phyloP scores from a whole-genome alignment of 2,329 filamentous ascomycete species.

The Lasiodiplodia theobromae region DNA sequence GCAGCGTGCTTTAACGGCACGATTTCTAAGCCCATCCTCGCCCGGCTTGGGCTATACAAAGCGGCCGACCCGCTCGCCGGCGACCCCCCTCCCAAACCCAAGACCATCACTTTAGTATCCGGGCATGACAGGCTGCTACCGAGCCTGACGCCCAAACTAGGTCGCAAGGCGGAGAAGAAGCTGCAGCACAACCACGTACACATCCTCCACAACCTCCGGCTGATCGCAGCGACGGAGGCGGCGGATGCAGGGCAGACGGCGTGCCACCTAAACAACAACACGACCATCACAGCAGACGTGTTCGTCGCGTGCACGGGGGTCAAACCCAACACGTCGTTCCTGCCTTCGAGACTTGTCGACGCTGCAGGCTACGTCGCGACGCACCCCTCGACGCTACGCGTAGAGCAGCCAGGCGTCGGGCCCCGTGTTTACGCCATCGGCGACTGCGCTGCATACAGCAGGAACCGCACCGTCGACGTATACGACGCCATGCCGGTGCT shows the following conservation, averaged over 20 bases:
- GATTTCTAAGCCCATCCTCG: background rate
- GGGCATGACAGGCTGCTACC: conserved; percentile 42
- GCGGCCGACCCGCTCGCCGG: background rate
- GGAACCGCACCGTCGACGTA: conserved; percentile 44
- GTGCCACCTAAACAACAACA: conserved; percentile 40
- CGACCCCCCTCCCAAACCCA: conserved; percentile 27
- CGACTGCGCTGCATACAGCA: conserved; percentile 43
- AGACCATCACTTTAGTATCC: conserved; percentile 46
- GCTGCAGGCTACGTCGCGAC: conserved; percentile 38
- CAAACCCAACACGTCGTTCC: conserved; percentile 42
- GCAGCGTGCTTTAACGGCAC: conserved; percentile 40
- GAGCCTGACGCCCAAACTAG: conserved; percentile 36
- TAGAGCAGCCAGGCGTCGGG: conserved; percentile 32
- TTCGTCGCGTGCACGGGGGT: conserved; percentile 47
- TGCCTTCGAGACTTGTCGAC: conserved; percentile 38
- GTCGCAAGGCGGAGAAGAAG: conserved; percentile 41
- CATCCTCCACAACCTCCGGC: conserved; percentile 39
- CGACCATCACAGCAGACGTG: conserved; percentile 43
- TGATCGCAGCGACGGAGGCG: conserved; percentile 33
- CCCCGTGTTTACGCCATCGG: conserved; percentile 46
- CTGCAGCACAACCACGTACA: conserved; percentile 43
- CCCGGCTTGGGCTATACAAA: background rate
- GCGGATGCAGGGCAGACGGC: conserved; percentile 34
- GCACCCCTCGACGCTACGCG: conserved; percentile 40
- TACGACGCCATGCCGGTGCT: conserved; percentile 46